Evolutionary conservation across 441 rosid genomes (phyloP).

Genomic region (Capsella rubella): DNA sequence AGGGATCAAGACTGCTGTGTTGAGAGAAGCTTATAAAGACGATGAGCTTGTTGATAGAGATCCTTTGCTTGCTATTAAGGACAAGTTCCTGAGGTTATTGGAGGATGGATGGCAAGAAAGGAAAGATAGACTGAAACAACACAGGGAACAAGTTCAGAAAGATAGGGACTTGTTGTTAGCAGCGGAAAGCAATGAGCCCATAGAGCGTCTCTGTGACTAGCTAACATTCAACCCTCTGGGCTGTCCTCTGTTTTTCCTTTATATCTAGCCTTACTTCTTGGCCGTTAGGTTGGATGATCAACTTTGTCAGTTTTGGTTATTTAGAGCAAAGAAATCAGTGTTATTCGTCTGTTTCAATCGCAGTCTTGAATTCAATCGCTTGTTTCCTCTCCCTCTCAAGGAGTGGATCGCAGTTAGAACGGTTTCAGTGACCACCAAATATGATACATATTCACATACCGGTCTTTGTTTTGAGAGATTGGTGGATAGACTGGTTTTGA

Average conservation of each 20-base stretch:
- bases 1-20: slow-evolving; percentile 76
- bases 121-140: slow-evolving; percentile 50
- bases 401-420: neutral
- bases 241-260: neutral
- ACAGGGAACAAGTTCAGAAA: slow-evolving; percentile 52
- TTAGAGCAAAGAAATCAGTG: neutral
- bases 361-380: neutral
- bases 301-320: neutral
- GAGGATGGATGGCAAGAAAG: slow-evolving; percentile 76
- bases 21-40: slow-evolving; percentile 78
- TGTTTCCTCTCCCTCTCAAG: slow-evolving; percentile 1
- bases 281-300: slow-evolving; percentile 14
- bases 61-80: slow-evolving; percentile 73
- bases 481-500: neutral
- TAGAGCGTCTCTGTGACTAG: slow-evolving; percentile 44
- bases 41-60: slow-evolving; percentile 67
- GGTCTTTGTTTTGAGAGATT: neutral
- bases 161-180: slow-evolving; percentile 51
- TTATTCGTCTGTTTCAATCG: neutral
- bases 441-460: neutral
- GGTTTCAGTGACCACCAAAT: neutral
- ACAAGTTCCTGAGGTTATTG: slow-evolving; percentile 62
- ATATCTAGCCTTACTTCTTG: neutral
- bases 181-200: slow-evolving; percentile 39
- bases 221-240: neutral